These are phyloP conservation scores for Suaeda aralocaspica DNA, from an alignment of 148 eudicot genomes.

Conservation along the genomic window DNA sequence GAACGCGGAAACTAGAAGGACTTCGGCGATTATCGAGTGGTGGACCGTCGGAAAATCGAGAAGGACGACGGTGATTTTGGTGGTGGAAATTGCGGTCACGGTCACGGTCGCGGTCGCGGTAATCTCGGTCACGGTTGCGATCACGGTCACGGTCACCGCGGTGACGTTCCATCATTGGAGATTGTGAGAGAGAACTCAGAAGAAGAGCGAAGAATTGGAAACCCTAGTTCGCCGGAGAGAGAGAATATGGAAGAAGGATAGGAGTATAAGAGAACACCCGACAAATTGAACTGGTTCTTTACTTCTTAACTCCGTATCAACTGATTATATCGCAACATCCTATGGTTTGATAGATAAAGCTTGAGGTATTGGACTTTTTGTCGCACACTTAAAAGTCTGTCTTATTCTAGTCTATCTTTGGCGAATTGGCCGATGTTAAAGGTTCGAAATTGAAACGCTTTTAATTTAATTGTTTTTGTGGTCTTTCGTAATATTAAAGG, in stretches of 20 bases:
- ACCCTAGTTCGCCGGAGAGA: constrained; percentile 17
- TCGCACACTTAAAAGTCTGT: too few relatives aligned
- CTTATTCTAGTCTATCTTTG: too few relatives aligned
- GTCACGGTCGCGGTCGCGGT: constrained; percentile 31
- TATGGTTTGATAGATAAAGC: too few relatives aligned
- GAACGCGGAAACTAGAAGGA: constrained; percentile 33
- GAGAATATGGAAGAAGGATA: neutral
- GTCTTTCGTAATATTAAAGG: too few relatives aligned
- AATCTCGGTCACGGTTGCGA: constrained; percentile 31
- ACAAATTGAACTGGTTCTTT: neutral
- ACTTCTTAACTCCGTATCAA: too few relatives aligned
- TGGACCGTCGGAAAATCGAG: constrained; percentile 47
- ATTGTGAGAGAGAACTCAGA: neutral
- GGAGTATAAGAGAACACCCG: neutral
- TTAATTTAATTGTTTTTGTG: too few relatives aligned
- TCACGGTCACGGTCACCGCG: constrained; percentile 31
- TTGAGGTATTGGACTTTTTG: too few relatives aligned
- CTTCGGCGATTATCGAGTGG: constrained; percentile 29
- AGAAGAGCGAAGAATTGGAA: neutral
- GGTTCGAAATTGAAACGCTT: too few relatives aligned
- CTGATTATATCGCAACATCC: too few relatives aligned
- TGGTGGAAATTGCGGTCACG: constrained; percentile 31
- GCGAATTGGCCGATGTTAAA: too few relatives aligned
- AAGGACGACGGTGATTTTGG: constrained; percentile 34
- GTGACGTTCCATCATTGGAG: constrained; percentile 34